phyloP scores from a whole-genome alignment of 352 stramenopile species.

The Phytophthora macrochlamydospora region DNA sequence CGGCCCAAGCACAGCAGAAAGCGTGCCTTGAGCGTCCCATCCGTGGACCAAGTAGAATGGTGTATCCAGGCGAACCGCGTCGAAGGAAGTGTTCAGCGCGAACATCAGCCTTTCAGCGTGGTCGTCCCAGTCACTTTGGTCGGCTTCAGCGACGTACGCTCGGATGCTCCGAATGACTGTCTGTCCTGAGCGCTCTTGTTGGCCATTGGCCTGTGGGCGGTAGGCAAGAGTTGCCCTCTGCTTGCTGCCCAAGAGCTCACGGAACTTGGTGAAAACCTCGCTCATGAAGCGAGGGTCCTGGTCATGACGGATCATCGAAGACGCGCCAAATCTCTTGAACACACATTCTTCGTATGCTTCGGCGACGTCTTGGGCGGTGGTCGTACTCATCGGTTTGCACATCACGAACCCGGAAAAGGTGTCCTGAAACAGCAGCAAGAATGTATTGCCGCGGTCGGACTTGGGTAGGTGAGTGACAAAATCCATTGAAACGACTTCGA shows the following conservation, averaged over 20 bases:
- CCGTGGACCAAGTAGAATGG: constrained; percentile 14
- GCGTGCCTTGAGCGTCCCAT: neutral
- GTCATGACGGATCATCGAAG: neutral
- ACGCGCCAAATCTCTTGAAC: neutral
- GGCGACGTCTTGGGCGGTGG: neutral
- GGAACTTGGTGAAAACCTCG: neutral
- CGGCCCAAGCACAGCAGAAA: constrained; percentile 8
- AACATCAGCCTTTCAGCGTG: neutral
- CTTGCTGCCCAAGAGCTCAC: constrained; percentile 2
- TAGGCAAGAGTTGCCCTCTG: constrained; percentile 12
- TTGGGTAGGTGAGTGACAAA: neutral
- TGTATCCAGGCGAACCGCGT: constrained; percentile 7
- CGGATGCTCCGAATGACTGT: constrained; percentile 6
- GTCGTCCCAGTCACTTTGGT: constrained; percentile 16
- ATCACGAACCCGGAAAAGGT: neutral
- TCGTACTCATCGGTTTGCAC: neutral
- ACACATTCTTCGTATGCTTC: neutral
- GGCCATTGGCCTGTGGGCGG: constrained; percentile 9
- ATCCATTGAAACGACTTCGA: constrained; percentile 5
- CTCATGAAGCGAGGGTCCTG: neutral
- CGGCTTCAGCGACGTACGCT: constrained; percentile 4
- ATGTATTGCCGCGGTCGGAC: neutral
- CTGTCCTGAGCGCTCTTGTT: constrained; percentile 6
- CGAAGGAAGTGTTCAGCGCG: constrained; percentile 9
- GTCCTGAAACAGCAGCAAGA: neutral